Conservation (phyloP, 2,329 filamentous ascomycete genomes). For the Penicillium sp. region DNA sequence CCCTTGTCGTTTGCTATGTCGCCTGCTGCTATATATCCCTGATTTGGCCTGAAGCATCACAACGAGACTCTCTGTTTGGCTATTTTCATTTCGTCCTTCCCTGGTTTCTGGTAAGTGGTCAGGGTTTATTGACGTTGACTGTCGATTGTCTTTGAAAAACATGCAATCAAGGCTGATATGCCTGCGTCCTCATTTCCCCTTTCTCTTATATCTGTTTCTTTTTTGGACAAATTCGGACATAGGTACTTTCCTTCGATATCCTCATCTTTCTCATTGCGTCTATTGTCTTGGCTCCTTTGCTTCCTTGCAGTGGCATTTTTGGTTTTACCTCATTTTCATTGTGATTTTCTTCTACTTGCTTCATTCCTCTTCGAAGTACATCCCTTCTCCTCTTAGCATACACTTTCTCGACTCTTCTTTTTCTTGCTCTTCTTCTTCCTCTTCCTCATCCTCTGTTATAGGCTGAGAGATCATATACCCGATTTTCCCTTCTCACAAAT, state of each 20-base stretch:
- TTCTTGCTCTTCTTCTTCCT: not conserved
- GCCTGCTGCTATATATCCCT: constrained; percentile 22
- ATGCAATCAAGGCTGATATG: not conserved
- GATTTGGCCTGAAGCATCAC: constrained; percentile 23
- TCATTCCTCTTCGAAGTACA: not conserved
- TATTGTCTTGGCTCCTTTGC: not conserved
- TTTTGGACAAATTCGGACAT: not conserved
- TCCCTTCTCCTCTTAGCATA: constrained; percentile 4
- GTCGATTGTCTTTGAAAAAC: not conserved
- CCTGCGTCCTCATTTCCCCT: not conserved
- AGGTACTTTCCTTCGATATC: not conserved
- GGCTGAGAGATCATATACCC: constrained; percentile 19
- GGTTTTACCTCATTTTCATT: constrained; percentile 4
- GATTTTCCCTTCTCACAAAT: not conserved
- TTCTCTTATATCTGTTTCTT: not conserved
- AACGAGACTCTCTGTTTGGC: constrained; percentile 9
- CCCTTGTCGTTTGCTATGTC: constrained; percentile 14
- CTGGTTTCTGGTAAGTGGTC: not conserved
- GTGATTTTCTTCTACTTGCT: constrained; percentile 2
- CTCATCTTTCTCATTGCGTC: not conserved
- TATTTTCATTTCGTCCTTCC: constrained; percentile 3
- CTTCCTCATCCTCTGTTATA: not conserved
- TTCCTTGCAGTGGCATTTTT: not conserved
- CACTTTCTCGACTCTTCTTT: not conserved
- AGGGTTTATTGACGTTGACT: not conserved